Percentiles rank a stretch among this genome's conserved stretches.
Evolutionary conservation across 2,329 filamentous ascomycete genomes (phyloP).

Genomic region (Tolypocladium endophyticum): DNA sequence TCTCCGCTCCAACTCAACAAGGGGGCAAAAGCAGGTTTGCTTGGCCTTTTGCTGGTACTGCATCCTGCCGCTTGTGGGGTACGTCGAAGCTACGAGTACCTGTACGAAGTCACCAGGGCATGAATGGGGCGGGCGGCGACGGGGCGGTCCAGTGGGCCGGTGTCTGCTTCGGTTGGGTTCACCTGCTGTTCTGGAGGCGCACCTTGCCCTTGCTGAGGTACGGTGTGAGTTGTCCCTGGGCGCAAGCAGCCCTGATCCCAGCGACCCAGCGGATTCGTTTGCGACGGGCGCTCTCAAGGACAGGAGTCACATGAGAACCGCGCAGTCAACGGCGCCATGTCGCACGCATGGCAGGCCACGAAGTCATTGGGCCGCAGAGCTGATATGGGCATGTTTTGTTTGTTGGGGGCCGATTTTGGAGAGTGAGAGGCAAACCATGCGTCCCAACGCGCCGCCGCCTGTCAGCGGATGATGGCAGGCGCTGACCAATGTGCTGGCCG

Average conservation of each 20-base stretch:
- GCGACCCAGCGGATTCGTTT: background rate
- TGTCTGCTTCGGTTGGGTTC: background rate
- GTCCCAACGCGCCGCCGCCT: background rate
- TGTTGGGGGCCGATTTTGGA: background rate
- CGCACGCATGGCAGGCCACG: background rate
- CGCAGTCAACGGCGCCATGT: background rate
- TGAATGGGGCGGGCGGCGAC: background rate
- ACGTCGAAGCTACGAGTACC: background rate
- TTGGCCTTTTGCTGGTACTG: background rate
- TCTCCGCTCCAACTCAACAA: background rate
- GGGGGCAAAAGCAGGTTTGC: background rate
- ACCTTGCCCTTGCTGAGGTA: too few species aligned
- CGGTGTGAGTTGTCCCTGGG: background rate
- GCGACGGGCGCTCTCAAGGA: background rate
- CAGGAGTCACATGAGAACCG: background rate
- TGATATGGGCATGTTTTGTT: background rate
- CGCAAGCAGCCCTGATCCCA: background rate
- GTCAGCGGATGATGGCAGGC: background rate
- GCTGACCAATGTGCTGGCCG: too few species aligned
- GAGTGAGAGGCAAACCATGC: background rate
- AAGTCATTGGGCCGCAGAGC: background rate
- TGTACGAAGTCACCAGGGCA: background rate
- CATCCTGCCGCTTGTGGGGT: background rate
- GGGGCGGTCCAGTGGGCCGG: background rate
- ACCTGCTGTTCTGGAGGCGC: too few species aligned